Base-by-base conservation (phyloP, 2,329 filamentous ascomycete species). In the Ophiosphaerella herpotricha region DNA sequence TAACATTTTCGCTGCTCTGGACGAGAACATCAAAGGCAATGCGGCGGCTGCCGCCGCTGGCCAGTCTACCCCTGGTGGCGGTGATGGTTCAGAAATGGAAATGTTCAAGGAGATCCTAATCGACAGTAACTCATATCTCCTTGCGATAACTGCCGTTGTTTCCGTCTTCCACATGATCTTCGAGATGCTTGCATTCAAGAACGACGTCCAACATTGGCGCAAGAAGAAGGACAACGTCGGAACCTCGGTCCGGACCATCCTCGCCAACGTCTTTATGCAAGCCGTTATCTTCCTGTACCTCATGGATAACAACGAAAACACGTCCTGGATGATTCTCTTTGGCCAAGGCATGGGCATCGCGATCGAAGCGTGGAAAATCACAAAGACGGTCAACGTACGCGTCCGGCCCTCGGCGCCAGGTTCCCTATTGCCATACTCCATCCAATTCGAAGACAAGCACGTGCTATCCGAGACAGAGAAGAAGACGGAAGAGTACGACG, bases 141-240 rank as follows among this genome's bases (percentile, higher is more conserved):
- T 99, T 34, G 87, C 82, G 23, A 87, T 95, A 29, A 99, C 94
- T 1, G 85, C 85, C 23, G 74, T 95, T 7, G 94, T 96, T 62
- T 92, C 86, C 57, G 82, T 99, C 50, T 81, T 94, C 34, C 94
- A 99, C 77, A 91, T 96, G 82, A 80, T 99, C 61, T 93, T 99
- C 57, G 94, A 99, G 76, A 92, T 89, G 68, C 83, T 99, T 31
- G 94, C 94, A 1, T 99, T 99, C 79, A 96, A 96, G 68, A 96
- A 89, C 70, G 94, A 99, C 71, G 96, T 99, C 71, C 81, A 91
- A 41, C 94, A 99, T 76, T 99, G 94, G 85, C 90, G 92, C 71
- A 97, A 97, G 80, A 99, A 99, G 87, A 99, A 99, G 81, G 95
- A 97, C 78, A 94, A 96, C 51, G 89, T 99, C 24, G 94, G 94